Percentiles rank a stretch among this genome's conserved stretches.
These are phyloP conservation scores for Vigna hirtella DNA, from an alignment of 306 rosid genomes.

Conservation along the genomic window DNA sequence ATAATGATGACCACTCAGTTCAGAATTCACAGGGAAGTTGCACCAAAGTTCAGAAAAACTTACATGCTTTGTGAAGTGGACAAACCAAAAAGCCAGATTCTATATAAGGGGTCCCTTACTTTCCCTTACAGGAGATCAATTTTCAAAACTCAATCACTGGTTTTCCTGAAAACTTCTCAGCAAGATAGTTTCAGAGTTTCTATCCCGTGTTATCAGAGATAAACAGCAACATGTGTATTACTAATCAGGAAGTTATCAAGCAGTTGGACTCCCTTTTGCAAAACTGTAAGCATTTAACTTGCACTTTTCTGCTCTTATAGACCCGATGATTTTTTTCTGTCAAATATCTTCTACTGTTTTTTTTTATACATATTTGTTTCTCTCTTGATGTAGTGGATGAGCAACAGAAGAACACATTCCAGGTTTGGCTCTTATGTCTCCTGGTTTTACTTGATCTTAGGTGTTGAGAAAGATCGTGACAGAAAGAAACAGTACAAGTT, in stretches of 20 bases:
- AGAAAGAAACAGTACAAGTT: neutral
- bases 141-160: neutral
- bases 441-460: neutral
- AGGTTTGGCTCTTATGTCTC: neutral
- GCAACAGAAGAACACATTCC: slow-evolving; percentile 18
- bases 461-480: neutral
- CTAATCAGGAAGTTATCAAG: slow-evolving; percentile 7
- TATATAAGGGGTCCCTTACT: neutral
- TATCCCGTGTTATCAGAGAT: neutral
- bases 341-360: neutral
- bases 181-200: neutral
- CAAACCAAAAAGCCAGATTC: slow-evolving; percentile 24
- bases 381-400: slow-evolving; percentile 26
- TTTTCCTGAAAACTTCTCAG: neutral
- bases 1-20: neutral
- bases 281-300: slow-evolving; percentile 18
- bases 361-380: neutral
- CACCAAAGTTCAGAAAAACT: neutral
- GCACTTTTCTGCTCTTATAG: neutral
- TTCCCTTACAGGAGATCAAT: neutral
- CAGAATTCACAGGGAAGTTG: neutral
- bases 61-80: slow-evolving; percentile 17
- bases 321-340: neutral
- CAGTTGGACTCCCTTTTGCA: slow-evolving; percentile 11
- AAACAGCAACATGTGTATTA: slow-evolving; percentile 8